A percentile compares a stretch with the other conserved stretches of the same genome.
Conservation (phyloP, 805 yeast genomes). For the Candida pseudoglaebosa region DNA sequence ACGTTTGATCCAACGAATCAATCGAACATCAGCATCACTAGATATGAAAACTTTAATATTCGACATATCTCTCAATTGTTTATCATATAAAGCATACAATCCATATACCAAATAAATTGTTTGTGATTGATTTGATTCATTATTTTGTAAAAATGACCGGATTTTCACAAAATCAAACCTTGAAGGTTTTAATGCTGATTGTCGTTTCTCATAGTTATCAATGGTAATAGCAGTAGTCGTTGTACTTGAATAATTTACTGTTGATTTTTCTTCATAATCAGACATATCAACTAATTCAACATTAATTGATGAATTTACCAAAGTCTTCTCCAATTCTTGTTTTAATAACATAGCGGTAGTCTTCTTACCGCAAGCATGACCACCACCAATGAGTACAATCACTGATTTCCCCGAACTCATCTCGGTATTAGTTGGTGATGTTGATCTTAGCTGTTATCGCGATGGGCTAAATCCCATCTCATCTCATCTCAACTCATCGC, state of each 20-base stretch:
- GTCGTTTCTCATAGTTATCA: conserved; percentile 15
- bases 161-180: conserved; percentile 35
- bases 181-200: conserved; percentile 33
- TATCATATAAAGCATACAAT: conserved; percentile 71
- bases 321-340: conserved; percentile 17
- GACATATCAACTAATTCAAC: conserved; percentile 44
- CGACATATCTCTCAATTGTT: conserved; percentile 50
- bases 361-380: conserved; percentile 55
- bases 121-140: conserved; percentile 13
- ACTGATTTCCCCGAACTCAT: conserved; percentile 11
- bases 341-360: conserved; percentile 36
- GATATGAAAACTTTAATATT: conserved; percentile 72
- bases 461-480: too few relatives aligned
- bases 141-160: conserved; percentile 15
- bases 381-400: conserved; percentile 56
- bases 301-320: conserved; percentile 11
- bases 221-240: conserved; percentile 28
- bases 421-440: neutral
- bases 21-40: conserved; percentile 78
- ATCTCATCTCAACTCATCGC: neutral
- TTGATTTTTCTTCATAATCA: conserved; percentile 26
- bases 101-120: conserved; percentile 59
- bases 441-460: too few relatives aligned
- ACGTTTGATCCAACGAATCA: conserved; percentile 70
- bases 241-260: conserved; percentile 17